phyloP scores from a whole-genome alignment of 164 flowering plant genomes.

The Platanus orientalis region DNA sequence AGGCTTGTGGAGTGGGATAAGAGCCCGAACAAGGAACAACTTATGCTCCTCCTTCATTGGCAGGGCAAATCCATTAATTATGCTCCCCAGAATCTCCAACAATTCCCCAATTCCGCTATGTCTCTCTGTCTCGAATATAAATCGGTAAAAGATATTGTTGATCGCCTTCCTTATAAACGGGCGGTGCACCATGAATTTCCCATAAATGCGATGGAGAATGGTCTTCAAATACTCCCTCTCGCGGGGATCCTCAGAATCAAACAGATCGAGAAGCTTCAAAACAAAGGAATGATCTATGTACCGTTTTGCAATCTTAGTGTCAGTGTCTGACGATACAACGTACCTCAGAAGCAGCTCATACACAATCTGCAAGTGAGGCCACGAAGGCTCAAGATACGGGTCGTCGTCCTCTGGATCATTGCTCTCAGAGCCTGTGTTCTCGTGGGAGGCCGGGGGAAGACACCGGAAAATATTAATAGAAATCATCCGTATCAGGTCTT shows the following conservation, averaged over 20 bases:
- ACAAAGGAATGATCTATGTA: conserved; percentile 40
- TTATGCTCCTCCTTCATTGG: conserved; percentile 52
- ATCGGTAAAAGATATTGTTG: conserved; percentile 36
- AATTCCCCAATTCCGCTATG: conserved; percentile 38
- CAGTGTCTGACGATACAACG: conserved; percentile 32
- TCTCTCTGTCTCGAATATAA: conserved; percentile 43
- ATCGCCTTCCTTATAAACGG: conserved; percentile 41
- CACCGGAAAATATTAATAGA: conserved; percentile 38
- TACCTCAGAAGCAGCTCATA: conserved; percentile 39
- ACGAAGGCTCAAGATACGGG: conserved; percentile 34
- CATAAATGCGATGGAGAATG: conserved; percentile 38
- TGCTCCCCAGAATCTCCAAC: conserved; percentile 44
- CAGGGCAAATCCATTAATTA: conserved; percentile 41
- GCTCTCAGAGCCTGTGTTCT: conserved; percentile 29
- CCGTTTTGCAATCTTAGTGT: conserved; percentile 37
- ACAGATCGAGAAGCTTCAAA: conserved; percentile 33
- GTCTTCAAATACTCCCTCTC: conserved; percentile 41
- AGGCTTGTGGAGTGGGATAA: conserved; percentile 46
- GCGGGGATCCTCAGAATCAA: conserved; percentile 42
- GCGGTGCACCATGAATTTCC: conserved; percentile 45
- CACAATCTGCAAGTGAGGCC: conserved; percentile 39
- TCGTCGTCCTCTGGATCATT: conserved; percentile 39
- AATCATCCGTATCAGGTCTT: conserved; percentile 35
- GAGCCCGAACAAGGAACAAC: conserved; percentile 38
- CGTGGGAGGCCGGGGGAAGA: conserved; percentile 39